Evolutionary conservation across 345 rosid species (phyloP).

Genomic region (Pugionium cornutum): DNA sequence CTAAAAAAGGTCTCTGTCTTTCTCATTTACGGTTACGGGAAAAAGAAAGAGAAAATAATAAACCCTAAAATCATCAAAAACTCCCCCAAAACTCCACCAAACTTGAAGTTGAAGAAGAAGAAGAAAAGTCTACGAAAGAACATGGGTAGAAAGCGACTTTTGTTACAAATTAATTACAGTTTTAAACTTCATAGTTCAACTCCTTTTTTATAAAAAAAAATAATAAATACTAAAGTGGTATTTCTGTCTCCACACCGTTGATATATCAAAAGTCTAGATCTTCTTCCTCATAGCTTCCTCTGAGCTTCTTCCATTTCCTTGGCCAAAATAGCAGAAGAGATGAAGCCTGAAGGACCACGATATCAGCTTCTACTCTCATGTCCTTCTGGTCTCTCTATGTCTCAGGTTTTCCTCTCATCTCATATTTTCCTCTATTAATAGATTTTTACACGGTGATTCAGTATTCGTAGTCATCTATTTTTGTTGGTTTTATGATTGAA

Average conservation of each 20-base stretch:
- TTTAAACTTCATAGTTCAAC: too few species aligned
- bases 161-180: too few species aligned
- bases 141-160: slow-evolving; percentile 43
- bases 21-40: slow-evolving; percentile 5
- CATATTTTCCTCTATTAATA: not conserved
- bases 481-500: slow-evolving; percentile 31
- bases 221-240: too few species aligned
- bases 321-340: slow-evolving; percentile 35
- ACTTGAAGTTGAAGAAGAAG: slow-evolving; percentile 15
- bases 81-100: slow-evolving; percentile 11
- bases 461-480: not conserved
- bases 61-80: slow-evolving; percentile 37
- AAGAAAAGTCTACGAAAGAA: slow-evolving; percentile 41
- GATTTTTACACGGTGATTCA: not conserved
- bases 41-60: slow-evolving; percentile 10
- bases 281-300: too few species aligned
- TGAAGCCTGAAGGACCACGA: slow-evolving; percentile 26
- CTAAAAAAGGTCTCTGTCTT: not conserved
- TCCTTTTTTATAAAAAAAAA: too few species aligned
- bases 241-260: too few species aligned
- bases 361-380: slow-evolving; percentile 69
- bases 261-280: too few species aligned
- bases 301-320: not conserved
- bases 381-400: slow-evolving; percentile 62
- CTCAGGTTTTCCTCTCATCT: slow-evolving; percentile 53